Percentiles rank a stretch among this genome's conserved stretches.
These are phyloP conservation scores for Botrytis fabae DNA, from an alignment of 2,329 filamentous ascomycete genomes.

Conservation along the genomic window DNA sequence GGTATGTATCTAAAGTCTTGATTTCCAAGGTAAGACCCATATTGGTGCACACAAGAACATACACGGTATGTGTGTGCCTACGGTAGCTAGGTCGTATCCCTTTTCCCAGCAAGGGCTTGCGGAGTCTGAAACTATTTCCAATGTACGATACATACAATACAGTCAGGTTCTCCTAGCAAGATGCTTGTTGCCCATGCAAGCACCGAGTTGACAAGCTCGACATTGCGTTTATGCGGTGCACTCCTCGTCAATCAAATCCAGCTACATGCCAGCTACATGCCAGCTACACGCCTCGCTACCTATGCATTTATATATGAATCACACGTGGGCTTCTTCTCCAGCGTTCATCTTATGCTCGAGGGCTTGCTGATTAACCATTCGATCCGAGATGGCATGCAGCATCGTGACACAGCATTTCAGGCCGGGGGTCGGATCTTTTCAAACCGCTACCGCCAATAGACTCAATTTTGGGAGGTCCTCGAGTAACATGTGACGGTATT, in stretches of 20 bases:
- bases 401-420: constrained; percentile 8
- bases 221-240: neutral
- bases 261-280: neutral
- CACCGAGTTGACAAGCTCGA: neutral
- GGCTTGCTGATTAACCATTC: neutral
- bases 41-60: neutral
- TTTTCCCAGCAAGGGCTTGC: neutral
- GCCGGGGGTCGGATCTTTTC: neutral
- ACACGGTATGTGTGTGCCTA: neutral
- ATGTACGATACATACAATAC: neutral
- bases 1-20: neutral
- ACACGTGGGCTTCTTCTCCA: constrained; percentile 12
- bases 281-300: neutral
- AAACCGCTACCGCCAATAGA: neutral
- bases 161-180: neutral
- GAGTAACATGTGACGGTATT: constrained; percentile 1
- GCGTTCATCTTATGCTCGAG: neutral
- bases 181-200: constrained; percentile 1
- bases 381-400: constrained; percentile 12
- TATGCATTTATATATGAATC: neutral
- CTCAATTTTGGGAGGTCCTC: neutral
- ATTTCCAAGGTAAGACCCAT: neutral
- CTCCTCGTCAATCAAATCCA: neutral
- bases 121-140: neutral
- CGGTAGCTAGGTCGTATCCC: neutral